Percentiles rank a stretch among this genome's conserved stretches.
These are phyloP conservation scores for Boletellus sp. DNA, from an alignment of 768 basidiomycete species.

Conservation along the genomic window DNA sequence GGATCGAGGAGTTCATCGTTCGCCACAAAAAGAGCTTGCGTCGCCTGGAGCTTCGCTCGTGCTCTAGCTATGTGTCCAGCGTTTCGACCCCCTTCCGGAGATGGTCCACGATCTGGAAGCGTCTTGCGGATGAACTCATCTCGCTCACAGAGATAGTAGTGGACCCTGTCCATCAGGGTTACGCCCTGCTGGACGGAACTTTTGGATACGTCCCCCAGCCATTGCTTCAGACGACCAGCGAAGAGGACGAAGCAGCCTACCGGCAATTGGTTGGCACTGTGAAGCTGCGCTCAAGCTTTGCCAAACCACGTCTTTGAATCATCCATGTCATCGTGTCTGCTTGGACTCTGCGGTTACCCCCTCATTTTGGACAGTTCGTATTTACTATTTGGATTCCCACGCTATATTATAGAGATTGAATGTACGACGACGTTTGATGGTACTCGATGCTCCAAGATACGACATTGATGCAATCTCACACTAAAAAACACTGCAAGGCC, in stretches of 20 bases:
- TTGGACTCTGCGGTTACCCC: too few species aligned
- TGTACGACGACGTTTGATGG: too few species aligned
- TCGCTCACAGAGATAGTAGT: constrained; percentile 24
- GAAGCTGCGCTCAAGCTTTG: constrained; percentile 4
- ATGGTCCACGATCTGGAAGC: constrained; percentile 29
- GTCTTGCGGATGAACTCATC: constrained; percentile 19
- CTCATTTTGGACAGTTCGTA: too few species aligned
- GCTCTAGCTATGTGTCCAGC: constrained; percentile 25
- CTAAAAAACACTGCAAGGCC: too few species aligned
- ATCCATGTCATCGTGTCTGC: too few species aligned
- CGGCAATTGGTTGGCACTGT: constrained; percentile 12
- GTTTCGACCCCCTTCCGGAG: constrained; percentile 14
- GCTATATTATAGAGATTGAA: too few species aligned
- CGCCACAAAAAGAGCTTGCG: constrained; percentile 28
- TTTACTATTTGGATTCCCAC: too few species aligned
- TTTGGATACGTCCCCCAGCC: constrained; percentile 24
- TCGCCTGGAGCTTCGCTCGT: constrained; percentile 23
- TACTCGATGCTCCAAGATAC: too few species aligned
- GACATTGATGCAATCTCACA: too few species aligned
- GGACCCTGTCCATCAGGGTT: constrained; percentile 13
- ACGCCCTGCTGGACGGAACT: constrained; percentile 21
- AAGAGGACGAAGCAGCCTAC: constrained; percentile 14
- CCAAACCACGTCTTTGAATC: too few species aligned
- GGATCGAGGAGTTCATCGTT: constrained; percentile 30
- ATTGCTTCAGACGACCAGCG: neutral